phyloP scores from a whole-genome alignment of 177 flowering plant genomes.

The Vitis hybrid region DNA sequence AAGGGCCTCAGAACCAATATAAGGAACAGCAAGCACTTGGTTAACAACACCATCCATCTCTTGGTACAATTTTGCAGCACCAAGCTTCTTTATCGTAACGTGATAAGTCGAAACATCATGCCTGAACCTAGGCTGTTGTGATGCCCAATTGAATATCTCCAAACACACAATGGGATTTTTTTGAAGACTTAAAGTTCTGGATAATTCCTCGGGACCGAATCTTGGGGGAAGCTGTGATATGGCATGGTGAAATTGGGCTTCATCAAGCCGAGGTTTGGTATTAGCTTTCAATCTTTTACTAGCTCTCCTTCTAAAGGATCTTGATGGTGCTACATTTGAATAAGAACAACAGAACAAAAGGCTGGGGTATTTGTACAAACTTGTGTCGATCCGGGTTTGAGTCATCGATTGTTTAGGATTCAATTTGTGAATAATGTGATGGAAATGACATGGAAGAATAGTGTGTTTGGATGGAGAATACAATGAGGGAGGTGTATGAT shows the following conservation, averaged over 20 bases:
- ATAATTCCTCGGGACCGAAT: conserved; percentile 69
- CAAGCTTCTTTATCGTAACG: conserved; percentile 70
- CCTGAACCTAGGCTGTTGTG: conserved; percentile 76
- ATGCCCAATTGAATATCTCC: conserved; percentile 83
- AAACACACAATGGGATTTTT: conserved; percentile 72
- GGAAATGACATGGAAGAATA: background rate
- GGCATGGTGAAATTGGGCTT: conserved; percentile 33
- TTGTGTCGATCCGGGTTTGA: background rate
- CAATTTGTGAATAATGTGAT: background rate
- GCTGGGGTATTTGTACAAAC: background rate
- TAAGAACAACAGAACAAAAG: conserved; percentile 13
- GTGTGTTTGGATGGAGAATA: too few relatives aligned
- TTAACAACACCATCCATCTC: conserved; percentile 78
- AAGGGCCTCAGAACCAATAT: conserved; percentile 62
- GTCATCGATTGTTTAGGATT: background rate
- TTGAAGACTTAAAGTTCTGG: conserved; percentile 33
- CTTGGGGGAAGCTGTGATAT: conserved; percentile 67
- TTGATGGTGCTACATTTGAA: conserved; percentile 18
- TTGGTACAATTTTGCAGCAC: conserved; percentile 59
- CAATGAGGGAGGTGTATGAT: background rate
- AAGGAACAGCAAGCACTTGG: conserved; percentile 64
- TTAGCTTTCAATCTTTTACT: conserved; percentile 32
- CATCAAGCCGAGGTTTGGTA: conserved; percentile 40
- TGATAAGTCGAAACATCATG: conserved; percentile 64
- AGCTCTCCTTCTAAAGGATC: conserved; percentile 38